Conservation (phyloP, 768 basidiomycete genomes). For the Dentipellis sp. region DNA sequence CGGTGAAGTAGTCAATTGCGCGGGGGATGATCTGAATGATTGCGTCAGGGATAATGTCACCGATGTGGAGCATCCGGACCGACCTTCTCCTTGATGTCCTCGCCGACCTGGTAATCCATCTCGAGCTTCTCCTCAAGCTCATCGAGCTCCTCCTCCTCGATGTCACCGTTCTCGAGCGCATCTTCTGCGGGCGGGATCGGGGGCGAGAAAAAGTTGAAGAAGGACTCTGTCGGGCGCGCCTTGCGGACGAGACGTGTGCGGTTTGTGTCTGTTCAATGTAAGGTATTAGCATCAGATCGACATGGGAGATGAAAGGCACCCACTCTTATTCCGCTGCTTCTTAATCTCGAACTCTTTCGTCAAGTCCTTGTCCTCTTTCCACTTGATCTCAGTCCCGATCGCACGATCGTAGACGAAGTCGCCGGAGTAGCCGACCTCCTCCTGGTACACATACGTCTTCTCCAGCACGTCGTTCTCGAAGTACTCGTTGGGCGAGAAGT, state of each 20-base stretch:
- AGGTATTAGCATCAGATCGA: neutral
- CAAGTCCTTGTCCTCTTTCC: constrained; percentile 98
- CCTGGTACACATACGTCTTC: constrained; percentile 92
- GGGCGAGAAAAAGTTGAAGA: constrained; percentile 98
- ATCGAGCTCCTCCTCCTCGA: constrained; percentile 79
- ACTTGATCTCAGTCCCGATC: constrained; percentile 84
- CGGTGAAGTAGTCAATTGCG: constrained; percentile 96
- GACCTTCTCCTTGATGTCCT: constrained; percentile 96
- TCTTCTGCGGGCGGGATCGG: constrained; percentile 66
- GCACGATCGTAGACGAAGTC: constrained; percentile 97
- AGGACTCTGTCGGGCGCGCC: constrained; percentile 84
- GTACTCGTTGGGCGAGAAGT: constrained; percentile 76
- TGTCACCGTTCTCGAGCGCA: constrained; percentile 56
- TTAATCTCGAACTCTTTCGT: constrained; percentile 98
- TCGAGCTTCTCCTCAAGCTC: constrained; percentile 92
- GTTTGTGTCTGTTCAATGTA: constrained; percentile 53
- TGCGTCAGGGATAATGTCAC: neutral
- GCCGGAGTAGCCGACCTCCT: constrained; percentile 90
- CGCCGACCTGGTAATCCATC: constrained; percentile 96
- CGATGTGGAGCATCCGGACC: constrained; percentile 9
- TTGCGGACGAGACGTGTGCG: constrained; percentile 79
- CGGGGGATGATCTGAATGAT: constrained; percentile 75
- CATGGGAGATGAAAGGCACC: neutral
- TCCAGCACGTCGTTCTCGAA: constrained; percentile 78
- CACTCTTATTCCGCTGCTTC: constrained; percentile 99